Base-by-base conservation (phyloP, 495 filamentous ascomycete species). In the Jackrogersella minutella region DNA sequence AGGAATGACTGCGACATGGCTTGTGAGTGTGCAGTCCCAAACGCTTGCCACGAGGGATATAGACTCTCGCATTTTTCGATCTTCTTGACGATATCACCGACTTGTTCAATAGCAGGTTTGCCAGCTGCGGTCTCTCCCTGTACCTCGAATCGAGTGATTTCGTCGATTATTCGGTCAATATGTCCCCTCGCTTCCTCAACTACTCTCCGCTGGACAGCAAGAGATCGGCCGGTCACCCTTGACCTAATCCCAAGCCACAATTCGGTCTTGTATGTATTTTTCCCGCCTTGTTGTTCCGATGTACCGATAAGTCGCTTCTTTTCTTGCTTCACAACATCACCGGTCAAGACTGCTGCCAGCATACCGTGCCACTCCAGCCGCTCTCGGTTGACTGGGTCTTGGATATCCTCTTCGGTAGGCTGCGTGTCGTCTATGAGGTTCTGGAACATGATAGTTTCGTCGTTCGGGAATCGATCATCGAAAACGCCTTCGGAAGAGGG, bases 341-440 rank as follows among this genome's bases (percentile, higher is more conserved):
- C 95, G 33, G 93, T 98, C 66, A 99, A 78, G 2, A 99, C 95
- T 1, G 92, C 93, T 24, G 93, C 92, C 36, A 99, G 81, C 95
- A 99, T 99, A 3, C 91, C 90, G 78, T 99, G 94, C 95, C 95
- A 99, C 77, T 99, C 96, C 24, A 99, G 80, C 34, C 95, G 82
- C 76, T 98, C 95, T 52, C 95, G 86, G 71, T 95, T 98, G 66
- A 86, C 88, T 0, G 91, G 90, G 66, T 96, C 90, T 79, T 89
- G 90, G 31, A 97, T 80, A 74, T 99, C 96, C 60, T 97, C 95
- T 26, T 90, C 77, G 3, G 92, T 93, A 2, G 93, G 92, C 68
- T 96, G 88, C 62, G 91, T 90, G 58, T 96, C 91, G 70, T 95
- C 91, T 56, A 92, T 89, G 30, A 89, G 85, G 66, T 94, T 90